Evolutionary conservation across 2,329 filamentous ascomycete species (phyloP), one percentile per base, ranked within the genome.

Genomic region (Nemania sp.): DNA sequence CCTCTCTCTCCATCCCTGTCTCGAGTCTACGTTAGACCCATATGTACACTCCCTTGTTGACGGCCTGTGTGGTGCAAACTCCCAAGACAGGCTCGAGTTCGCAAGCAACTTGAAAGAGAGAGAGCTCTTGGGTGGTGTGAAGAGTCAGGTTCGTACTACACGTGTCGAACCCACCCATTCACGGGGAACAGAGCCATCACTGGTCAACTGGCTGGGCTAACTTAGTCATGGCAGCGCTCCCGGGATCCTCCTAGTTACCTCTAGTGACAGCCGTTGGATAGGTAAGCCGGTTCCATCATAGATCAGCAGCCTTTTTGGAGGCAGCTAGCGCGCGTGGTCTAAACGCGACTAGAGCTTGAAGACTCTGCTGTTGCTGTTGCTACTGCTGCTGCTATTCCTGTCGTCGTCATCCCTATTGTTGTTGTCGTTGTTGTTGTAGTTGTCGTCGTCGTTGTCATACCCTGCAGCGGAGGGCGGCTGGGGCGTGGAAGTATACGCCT

Each of bases 131-230:
- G 61, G 39, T 47, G 46, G 37, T 60, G 54, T 62, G 59, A 50
- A 63, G 60, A 64, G 66, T 62, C 61, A 65, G 55, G 56, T 59
- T 57, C 54, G 62, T 62, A 49, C 49, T 15, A 49, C 43, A 48
- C 37, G 40, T 57, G 46, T 54, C 35, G 52, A 62, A 60, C 56
- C 69, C 71, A 67, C 71, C 70, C 68, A 13, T n/a, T 72, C 68
- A 73, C 48, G 73, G 70, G 69, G 59, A 68, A 37, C 76, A 75
- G 74, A 76, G 77, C 74, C 73, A 72, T 73, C 74, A 76, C 74
- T 74, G 76, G 72, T 76, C 72, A 74, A 76, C 74, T 74, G 76
- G 72, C 76, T 72, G 74, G 72, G 71, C 72, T 72, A 68, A 70
- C 74, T 29, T 71, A 68, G 69, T 72, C 72, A 69, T 69, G 73